Evolutionary conservation across 2,329 filamentous ascomycete genomes (phyloP).

Genomic region (Escovopsis sp.): DNA sequence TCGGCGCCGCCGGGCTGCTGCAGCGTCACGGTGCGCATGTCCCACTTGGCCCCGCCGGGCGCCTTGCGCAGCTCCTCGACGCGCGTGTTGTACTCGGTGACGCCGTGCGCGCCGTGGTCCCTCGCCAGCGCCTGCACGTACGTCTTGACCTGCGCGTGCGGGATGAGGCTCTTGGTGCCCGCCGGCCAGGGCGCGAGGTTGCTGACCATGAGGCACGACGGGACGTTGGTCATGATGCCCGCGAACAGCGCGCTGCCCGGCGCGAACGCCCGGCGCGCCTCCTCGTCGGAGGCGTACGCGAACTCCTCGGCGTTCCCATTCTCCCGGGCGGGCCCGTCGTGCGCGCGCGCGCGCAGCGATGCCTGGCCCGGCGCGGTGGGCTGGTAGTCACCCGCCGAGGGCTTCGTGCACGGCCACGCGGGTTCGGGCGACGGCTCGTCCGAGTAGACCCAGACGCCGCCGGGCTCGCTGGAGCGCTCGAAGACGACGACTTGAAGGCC

Average conservation of each 20-base stretch:
- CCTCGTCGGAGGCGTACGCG: neutral
- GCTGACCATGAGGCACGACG: neutral
- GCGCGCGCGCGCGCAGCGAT: too few relatives aligned
- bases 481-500: neutral
- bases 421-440: neutral
- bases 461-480: neutral
- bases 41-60: neutral
- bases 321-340: neutral
- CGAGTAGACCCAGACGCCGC: neutral
- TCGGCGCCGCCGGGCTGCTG: too few relatives aligned
- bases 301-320: neutral
- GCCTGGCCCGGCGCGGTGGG: neutral
- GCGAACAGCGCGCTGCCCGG: neutral
- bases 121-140: neutral
- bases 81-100: neutral
- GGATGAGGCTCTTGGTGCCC: neutral
- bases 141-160: neutral
- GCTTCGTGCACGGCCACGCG: neutral
- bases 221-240: neutral
- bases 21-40: neutral
- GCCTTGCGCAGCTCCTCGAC: neutral
- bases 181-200: neutral
- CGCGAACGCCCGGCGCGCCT: neutral
- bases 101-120: neutral
- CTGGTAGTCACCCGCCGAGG: neutral